Conservation (phyloP, 2,329 filamentous ascomycete species). For the Chaetomium olivaceum region DNA sequence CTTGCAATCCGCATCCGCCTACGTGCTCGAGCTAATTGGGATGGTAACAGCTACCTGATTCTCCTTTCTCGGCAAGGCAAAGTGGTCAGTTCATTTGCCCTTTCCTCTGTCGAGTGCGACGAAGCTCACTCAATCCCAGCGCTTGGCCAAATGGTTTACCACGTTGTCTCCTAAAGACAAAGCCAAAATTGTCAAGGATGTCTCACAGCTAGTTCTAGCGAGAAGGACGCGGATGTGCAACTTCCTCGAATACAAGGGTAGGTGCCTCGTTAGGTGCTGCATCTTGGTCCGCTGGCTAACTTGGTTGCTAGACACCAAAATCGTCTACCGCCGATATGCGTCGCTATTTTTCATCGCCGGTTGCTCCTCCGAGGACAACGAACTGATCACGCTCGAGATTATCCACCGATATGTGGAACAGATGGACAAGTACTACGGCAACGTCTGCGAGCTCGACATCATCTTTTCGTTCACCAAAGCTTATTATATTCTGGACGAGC, state of each 20-base stretch:
- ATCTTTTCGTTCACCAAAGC: constrained; percentile 99
- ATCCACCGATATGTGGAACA: constrained; percentile 99
- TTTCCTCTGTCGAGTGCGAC: not conserved
- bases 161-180: constrained; percentile 97
- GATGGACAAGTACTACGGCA: constrained; percentile 99
- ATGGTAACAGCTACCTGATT: constrained; percentile 78
- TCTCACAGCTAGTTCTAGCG: constrained; percentile 94
- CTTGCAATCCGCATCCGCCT: constrained; percentile 3
- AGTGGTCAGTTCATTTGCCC: constrained; percentile 69
- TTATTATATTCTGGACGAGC: constrained; percentile 97
- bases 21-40: constrained; percentile 31
- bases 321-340: constrained; percentile 97
- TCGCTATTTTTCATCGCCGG: constrained; percentile 99
- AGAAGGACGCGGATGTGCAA: constrained; percentile 99
- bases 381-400: constrained; percentile 96
- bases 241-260: constrained; percentile 99
- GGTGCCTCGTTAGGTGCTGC: constrained; percentile 17
- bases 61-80: constrained; percentile 97
- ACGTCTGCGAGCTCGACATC: constrained; percentile 98
- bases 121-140: constrained; percentile 53
- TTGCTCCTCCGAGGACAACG: constrained; percentile 95
- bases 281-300: constrained; percentile 1
- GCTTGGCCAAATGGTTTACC: constrained; percentile 98
- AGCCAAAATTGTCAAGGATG: constrained; percentile 99
- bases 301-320: constrained; percentile 80